Evolutionary conservation across 2,329 filamentous ascomycete genomes (phyloP), one percentile per base, ranked within the genome.

Genomic region (Grosmannia huntii): DNA sequence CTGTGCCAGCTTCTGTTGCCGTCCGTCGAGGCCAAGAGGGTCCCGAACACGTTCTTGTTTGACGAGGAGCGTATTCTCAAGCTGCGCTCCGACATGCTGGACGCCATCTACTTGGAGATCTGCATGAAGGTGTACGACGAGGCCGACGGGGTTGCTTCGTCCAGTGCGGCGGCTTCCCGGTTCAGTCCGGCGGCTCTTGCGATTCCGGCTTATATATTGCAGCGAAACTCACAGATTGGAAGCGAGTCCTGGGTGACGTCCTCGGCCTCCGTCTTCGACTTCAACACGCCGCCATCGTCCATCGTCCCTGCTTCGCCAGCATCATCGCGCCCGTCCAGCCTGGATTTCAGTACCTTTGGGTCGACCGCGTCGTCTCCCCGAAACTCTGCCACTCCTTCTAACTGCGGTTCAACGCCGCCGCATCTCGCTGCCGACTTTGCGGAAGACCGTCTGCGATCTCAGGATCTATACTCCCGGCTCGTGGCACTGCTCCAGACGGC

Each of bases 51-150:
- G 0, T 85, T 86, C 63, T 70, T 83, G 51, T 85, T 85, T 57
- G 83, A 86, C 63, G 82, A 85, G 65, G 83, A 85, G 66, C 78
- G 83, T 33, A 72, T 86, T 50, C 65, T 77, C 55, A 84, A 84
- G 65, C 72, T 85, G 41, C 77, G 81, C 21, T 75, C 77, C 7
- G 82, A 85, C 65, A 76, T 85, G 69, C 73, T 79, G 33, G 82
- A 85, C 64, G 75, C 79, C 57, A 78, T 85, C 64, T 84, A 84
- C 65, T 68, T 86, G 14, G 81, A 85, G 60, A 75, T 85, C 19
- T 85, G 82, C 72, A 83, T 83, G 78, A 75, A 74, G 28, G 73
- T 80, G 61, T 83, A 77, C 62, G 79, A 83, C 21, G 77, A 81
- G 60, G 70, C 71, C 14, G 70, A 79, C 73, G 51, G 70, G 21